phyloP scores from a whole-genome alignment of 306 rosid species.

The Argentina anserina region DNA sequence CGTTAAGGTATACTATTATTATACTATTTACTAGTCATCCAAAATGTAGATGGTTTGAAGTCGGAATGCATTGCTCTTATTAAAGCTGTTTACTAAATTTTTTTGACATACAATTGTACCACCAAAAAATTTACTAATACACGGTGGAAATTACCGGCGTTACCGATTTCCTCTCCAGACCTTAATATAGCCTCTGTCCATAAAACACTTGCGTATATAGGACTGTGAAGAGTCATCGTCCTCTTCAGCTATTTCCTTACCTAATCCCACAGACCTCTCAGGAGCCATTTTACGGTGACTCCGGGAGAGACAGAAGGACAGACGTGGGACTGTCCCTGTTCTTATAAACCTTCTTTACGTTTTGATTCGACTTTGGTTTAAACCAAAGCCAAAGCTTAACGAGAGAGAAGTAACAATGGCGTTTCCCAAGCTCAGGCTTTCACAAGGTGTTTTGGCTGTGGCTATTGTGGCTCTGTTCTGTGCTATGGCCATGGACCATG shows the following conservation, averaged over 20 bases:
- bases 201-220: not conserved
- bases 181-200: not conserved
- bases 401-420: not conserved
- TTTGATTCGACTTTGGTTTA: not conserved
- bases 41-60: not conserved
- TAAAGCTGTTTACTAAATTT: not conserved
- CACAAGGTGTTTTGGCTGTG: not conserved
- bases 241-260: not conserved
- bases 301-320: not conserved
- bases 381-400: not conserved
- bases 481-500: not conserved
- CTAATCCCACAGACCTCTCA: slow-evolving; percentile 1
- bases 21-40: not conserved
- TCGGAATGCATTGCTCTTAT: not conserved
- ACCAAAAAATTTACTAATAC: not conserved
- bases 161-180: not conserved
- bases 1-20: not conserved
- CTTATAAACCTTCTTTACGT: not conserved
- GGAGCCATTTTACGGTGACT: slow-evolving; percentile 1
- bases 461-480: slow-evolving; percentile 1
- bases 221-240: not conserved
- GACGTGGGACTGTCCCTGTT: not conserved
- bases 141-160: not conserved
- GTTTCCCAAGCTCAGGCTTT: not conserved
- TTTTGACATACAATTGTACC: not conserved